These are phyloP conservation scores for Colletotrichum orchidophilum DNA, from an alignment of 2,329 filamentous ascomycete species.

Conservation along the genomic window DNA sequence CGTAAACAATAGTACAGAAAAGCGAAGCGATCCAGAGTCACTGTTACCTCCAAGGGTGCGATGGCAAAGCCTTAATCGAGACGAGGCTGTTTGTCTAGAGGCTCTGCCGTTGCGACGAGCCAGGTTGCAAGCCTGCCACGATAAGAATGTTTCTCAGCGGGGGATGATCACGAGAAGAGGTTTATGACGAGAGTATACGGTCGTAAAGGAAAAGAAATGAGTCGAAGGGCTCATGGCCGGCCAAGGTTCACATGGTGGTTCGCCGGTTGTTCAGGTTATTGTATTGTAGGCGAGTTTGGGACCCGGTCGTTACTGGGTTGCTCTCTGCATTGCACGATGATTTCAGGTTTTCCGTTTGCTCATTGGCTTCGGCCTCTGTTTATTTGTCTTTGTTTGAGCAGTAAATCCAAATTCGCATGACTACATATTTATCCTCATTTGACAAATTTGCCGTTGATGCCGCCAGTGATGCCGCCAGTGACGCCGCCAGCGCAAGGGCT, in stretches of 20 bases:
- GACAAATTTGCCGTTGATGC: too few relatives aligned
- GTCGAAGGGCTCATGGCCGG: conserved; percentile 16
- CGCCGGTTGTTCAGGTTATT: conserved; percentile 29
- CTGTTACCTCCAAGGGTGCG: neutral
- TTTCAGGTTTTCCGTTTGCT: conserved; percentile 30
- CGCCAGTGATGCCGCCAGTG: neutral
- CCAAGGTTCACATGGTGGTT: conserved; percentile 28
- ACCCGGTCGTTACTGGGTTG: conserved; percentile 20
- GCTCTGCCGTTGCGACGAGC: conserved; percentile 27
- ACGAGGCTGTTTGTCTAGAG: neutral
- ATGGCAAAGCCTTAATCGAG: neutral
- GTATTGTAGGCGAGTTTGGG: conserved; percentile 33
- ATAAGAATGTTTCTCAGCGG: conserved; percentile 15
- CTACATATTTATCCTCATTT: neutral
- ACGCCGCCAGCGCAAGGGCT: neutral
- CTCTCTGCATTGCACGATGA: conserved; percentile 28
- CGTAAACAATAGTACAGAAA: conserved; percentile 40
- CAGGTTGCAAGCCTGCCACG: conserved; percentile 23
- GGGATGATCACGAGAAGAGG: neutral
- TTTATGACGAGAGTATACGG: conserved; percentile 11
- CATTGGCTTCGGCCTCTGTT: conserved; percentile 19
- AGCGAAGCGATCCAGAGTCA: neutral
- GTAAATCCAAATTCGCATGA: conserved; percentile 22
- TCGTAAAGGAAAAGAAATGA: conserved; percentile 22
- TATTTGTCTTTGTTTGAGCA: conserved; percentile 30